Base-by-base conservation (phyloP, 192 early-diverging fungal species). In the Coemansia sp. region DNA sequence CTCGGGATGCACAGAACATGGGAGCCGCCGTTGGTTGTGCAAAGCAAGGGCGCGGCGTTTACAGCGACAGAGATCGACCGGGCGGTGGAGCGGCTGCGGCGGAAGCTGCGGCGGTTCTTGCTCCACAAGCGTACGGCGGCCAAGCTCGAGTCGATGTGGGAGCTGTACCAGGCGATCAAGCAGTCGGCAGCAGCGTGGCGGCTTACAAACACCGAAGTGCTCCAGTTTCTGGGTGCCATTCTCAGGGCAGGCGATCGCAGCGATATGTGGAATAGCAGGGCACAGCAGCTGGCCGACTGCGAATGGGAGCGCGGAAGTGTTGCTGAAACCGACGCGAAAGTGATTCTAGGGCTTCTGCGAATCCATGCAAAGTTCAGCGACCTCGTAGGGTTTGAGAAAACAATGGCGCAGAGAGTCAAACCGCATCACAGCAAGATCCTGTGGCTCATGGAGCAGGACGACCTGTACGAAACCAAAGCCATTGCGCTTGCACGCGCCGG, bases 121-220 rank as follows among this genome's bases (percentile, higher is more conserved):
- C 59, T 71, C 42, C 62, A 61, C 22, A 42, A 41, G 29, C 75
- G 70, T 13, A 72, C 75, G 41, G 32, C 22, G 1, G 50, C n/a
- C 45, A 68, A 66, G 38, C 75, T 77, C 8, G 75, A 69, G 38
- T 66, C 66, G 2, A 58, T 77, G 59, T 77, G 75, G 75, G 38
- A 33, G n/a, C 29, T 69, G 60, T 67, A 72, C 22, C n/a, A 15
- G 59, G 59, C 65, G 43, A 50, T 77, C 19, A 35, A 25, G 49
- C 22, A 55, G 22, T 35, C 59, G 33, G 33, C 40, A 4, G 2
- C 36, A 0, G 33, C 23, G 5, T 78, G 75, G 75, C 56, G 66
- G 46, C n/a, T 69, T 14, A 54, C 46, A 11, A 34, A 35, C 0
- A 45, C 11, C 2, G 69, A 78, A 60, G 41, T 55, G 20, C 54